Conservation (phyloP, 305 asterid genomes). For the Nicotiana rustica region DNA sequence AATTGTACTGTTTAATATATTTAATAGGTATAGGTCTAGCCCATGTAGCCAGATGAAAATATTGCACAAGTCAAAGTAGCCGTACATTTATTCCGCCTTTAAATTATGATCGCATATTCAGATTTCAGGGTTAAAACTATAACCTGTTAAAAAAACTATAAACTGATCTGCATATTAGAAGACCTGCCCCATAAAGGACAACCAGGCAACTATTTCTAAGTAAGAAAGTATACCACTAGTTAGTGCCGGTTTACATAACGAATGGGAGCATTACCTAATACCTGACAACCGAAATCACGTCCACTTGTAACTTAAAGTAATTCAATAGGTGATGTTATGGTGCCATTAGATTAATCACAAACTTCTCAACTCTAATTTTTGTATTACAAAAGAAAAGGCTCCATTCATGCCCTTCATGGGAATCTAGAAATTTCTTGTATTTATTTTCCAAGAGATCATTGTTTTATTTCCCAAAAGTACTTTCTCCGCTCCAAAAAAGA, state of each 20-base stretch:
- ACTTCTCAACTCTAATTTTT: not conserved
- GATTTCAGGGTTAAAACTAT: not conserved
- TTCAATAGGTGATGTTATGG: not conserved
- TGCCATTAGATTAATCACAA: constrained; percentile 8
- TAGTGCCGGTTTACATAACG: not conserved
- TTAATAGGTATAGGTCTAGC: too few relatives aligned
- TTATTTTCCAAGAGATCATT: not conserved
- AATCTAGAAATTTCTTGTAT: constrained; percentile 7
- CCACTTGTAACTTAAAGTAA: constrained; percentile 15
- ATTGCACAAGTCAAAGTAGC: too few relatives aligned
- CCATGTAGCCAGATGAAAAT: too few relatives aligned
- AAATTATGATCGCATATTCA: not conserved
- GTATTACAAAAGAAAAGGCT: not conserved
- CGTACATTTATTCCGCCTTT: too few relatives aligned
- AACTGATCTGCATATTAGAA: too few relatives aligned
- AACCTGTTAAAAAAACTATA: too few relatives aligned
- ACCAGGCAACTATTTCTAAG: not conserved
- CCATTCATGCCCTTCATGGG: constrained; percentile 1
- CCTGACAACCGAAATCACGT: not conserved
- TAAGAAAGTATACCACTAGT: not conserved
- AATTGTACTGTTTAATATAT: too few relatives aligned
- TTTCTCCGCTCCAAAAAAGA: not conserved
- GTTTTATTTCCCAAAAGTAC: not conserved
- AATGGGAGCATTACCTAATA: not conserved
- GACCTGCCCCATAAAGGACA: not conserved